Conservation (phyloP, 345 rosid species). For the Populus simonii region DNA sequence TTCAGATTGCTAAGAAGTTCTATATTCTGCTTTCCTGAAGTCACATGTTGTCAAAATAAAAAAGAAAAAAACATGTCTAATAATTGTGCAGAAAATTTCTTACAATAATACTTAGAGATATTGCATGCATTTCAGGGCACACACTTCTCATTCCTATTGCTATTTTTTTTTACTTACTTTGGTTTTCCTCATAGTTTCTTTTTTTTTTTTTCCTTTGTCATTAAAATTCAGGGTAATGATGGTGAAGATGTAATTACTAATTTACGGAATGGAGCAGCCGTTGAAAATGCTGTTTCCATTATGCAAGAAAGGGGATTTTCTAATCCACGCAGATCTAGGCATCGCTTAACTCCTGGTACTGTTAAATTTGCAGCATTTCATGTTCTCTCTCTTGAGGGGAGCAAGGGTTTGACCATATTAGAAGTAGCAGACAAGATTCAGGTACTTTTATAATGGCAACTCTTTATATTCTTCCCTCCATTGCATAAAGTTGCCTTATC, state of each 20-base stretch:
- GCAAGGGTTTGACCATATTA: conserved; percentile 70
- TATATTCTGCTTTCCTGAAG: neutral
- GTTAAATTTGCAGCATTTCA: conserved; percentile 95
- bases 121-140: neutral
- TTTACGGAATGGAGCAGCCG: conserved; percentile 76
- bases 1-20: neutral
- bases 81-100: neutral
- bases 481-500: neutral
- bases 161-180: neutral
- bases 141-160: neutral
- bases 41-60: neutral
- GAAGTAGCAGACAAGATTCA: conserved; percentile 91
- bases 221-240: conserved; percentile 49
- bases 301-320: conserved; percentile 86
- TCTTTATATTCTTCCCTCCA: neutral
- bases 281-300: conserved; percentile 73
- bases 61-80: neutral
- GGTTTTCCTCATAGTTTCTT: neutral
- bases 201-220: neutral
- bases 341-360: conserved; percentile 91
- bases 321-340: conserved; percentile 75
- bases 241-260: conserved; percentile 65
- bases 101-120: neutral
- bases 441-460: conserved; percentile 37
- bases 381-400: conserved; percentile 73